Base-by-base conservation (phyloP, 1,139 yeast genomes). In the Hanseniaspora uvarum region DNA sequence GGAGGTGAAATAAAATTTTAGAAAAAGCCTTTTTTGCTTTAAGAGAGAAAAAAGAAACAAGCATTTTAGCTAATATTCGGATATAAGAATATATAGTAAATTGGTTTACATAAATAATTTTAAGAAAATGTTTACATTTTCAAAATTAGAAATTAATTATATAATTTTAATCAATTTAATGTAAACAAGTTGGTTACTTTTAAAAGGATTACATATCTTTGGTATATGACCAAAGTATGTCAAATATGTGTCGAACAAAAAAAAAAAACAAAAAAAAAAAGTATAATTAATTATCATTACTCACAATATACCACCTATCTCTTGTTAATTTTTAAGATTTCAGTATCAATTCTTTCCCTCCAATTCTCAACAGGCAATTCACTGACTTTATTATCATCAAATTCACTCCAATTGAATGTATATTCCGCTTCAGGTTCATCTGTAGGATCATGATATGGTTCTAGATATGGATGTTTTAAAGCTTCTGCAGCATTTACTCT, bases 401-500 rank as follows among this genome's bases (percentile, higher is more conserved):
- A 50, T 23, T 50, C 53, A 50, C 53, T 84, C 99, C 99, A 92
- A 70, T 92, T 98, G 63, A 92, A 92, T 68, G 86, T 86, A 59
- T 83, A 86, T 53, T 83, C 88, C 51, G 98, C 95, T 5, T 80
- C 83, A 1, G 99, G 99, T 70, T 92, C 99, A 70, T 92, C 99
- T 6, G 92, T 79, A 31, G 97, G 96, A 65, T 94, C 98, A 68
- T 92, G 98, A 70, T 92, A 94, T n/a, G 96, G 96, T 46, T 89
- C 88, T 72, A 94, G 74, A 70, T 92, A 92, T 18, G 94, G 94
- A 68, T 94, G 98, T 14, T 82, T 78, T 63, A 92, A 74, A 1
- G 96, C 95, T 59, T 86, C 86, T 3, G 82, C 92, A 1, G 97
- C 97, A 34, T 94, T 84, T 58, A 89, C 86, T 69, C 99, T 81